Evolutionary conservation across 1,284 basidiomycete species (phyloP), one percentile per base, ranked within the genome.

Genomic region (Ustilago lituana): DNA sequence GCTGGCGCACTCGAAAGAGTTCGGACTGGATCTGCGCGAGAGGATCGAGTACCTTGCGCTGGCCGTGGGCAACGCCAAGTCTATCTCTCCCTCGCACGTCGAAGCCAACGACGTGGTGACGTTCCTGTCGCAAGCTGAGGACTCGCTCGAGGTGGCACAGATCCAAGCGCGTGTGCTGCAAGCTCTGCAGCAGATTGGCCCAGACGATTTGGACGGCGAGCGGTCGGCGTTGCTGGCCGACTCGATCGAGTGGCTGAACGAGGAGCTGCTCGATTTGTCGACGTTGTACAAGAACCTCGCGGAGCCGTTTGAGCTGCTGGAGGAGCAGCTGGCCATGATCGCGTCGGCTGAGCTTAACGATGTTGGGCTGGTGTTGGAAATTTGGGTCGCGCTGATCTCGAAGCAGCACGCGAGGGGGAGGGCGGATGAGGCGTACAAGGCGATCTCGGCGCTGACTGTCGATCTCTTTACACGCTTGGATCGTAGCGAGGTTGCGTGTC

Each of bases 131-230:
- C 91, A 93, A 67, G 85, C 97, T 15, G 94, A 98, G 84, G 96
- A 98, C 83, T 93, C 94, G 81, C 87, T 98, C 9, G 96, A 98
- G 56, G 96, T 98, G 12, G 92, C 94, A 3, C 91, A 95, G 83
- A 93, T 98, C 9, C 96, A 99, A 80, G 85, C 95, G 35, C 94
- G 97, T 83, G 87, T 72, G 71, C 83, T 68, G 79, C 80, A 46
- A 78, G 82, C 74, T 33, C 63, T 44, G 82, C 83, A 50, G 78
- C 85, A 77, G 74, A 74, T 40, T 17, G 36, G 41, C 14, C 35
- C 67, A 15, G 67, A 73, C 36, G 54, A 73, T 14, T 48, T 79
- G 32, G 83, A 83, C 24, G 82, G 83, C 40, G 90, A 89, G 81
- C 86, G 88, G 63, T 84, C 85, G 1, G 86, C 92, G 36, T 81